Evolutionary conservation across 345 rosid species (phyloP).

Genomic region (Salix purpurea): DNA sequence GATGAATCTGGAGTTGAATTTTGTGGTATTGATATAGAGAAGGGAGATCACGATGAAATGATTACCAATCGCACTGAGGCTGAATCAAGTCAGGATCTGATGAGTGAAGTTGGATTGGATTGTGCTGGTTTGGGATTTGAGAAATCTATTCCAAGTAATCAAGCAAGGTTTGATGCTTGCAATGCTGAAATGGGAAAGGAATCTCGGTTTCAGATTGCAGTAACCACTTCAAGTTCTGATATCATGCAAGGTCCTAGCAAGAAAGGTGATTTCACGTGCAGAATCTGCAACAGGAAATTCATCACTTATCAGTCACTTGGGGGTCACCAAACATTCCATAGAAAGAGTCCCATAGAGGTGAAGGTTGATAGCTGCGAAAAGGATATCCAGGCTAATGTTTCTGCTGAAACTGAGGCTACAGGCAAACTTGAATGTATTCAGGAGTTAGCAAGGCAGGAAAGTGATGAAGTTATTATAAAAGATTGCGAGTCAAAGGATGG

Average conservation of each 20-base stretch:
- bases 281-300: conserved; percentile 48
- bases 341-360: conserved; percentile 17
- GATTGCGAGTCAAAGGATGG: conserved; percentile 5
- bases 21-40: conserved; percentile 10
- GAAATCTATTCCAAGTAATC: conserved; percentile 15
- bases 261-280: conserved; percentile 34
- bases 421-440: conserved; percentile 9
- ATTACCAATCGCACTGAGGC: conserved; percentile 4
- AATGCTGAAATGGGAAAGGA: conserved; percentile 15
- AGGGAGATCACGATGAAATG: conserved; percentile 3
- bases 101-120: conserved; percentile 16
- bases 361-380: conserved; percentile 15
- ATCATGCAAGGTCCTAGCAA: conserved; percentile 3
- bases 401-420: conserved; percentile 14
- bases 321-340: conserved; percentile 60
- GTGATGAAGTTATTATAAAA: conserved; percentile 13
- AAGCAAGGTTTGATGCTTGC: conserved; percentile 10
- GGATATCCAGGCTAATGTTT: background rate
- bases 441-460: conserved; percentile 19
- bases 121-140: conserved; percentile 13
- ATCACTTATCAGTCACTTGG: conserved; percentile 53
- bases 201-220: background rate
- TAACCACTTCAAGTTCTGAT: conserved; percentile 8
- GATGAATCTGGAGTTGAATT: conserved; percentile 10
- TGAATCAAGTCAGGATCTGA: conserved; percentile 18